Base-by-base conservation (phyloP, 2,329 filamentous ascomycete genomes). In the Trichoderma hamatum region DNA sequence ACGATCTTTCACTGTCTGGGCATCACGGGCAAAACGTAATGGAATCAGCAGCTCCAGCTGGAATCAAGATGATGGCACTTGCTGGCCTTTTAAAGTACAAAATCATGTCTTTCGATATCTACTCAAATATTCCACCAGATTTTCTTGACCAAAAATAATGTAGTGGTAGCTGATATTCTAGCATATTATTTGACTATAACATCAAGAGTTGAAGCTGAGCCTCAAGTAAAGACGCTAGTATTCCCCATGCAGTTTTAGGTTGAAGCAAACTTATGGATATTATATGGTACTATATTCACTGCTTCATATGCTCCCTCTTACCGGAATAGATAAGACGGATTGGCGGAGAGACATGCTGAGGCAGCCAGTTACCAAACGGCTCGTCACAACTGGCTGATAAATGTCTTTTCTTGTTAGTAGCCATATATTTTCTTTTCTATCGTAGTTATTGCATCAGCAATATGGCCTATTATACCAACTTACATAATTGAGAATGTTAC, bases 141-240 rank as follows among this genome's bases (percentile, higher is more conserved):
- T n/a, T n/a, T n/a, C n/a, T n/a, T n/a, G n/a, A n/a, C n/a, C n/a
- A n/a, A n/a, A n/a, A n/a, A n/a, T n/a, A n/a, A n/a, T 10, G 16
- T 43, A n/a, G 39, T 7, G 10, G 6, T 10, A 19, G 7, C 39
- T n/a, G 16, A n/a, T n/a, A 43, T n/a, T 7, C 19, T 19, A n/a
- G 7, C 3, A n/a, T 9, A n/a, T 1, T n/a, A 43, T 19, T 7
- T 43, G 3, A 10, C 7, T n/a, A n/a, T 19, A 16, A 19, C 16
- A 16, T 6, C 4, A 9, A 9, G 39, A 43, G n/a, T n/a, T 3
- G 10, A 19, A 43, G 19, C 3, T 7, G 10, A 10, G n/a, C 9
- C 3, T 3, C 19, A 2, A n/a, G 3, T 7, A 43, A 3, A 19
- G 19, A 43, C 19, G 0, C 3, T 3, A 19, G 2, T n/a, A n/a